These are phyloP conservation scores for Fusarium mexicanum DNA, from an alignment of 2,329 filamentous ascomycete genomes.

Conservation along the genomic window DNA sequence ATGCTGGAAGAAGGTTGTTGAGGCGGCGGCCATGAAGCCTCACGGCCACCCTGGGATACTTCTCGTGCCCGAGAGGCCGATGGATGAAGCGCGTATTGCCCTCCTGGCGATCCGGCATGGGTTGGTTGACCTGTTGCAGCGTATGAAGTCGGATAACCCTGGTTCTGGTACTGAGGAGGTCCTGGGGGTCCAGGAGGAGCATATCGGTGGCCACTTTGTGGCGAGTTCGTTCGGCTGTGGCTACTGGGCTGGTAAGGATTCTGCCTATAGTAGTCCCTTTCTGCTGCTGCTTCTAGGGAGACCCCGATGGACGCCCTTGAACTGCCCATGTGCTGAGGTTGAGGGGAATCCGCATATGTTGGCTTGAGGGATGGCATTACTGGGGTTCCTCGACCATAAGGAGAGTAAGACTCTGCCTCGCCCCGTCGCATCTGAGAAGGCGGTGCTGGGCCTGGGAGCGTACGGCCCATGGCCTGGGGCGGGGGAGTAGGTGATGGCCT, in stretches of 20 bases:
- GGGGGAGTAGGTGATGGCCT: slow-evolving; percentile 62
- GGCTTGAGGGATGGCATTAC: slow-evolving; percentile 67
- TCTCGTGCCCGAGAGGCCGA: slow-evolving; percentile 57
- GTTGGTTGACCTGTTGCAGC: slow-evolving; percentile 48
- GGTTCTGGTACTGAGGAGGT: slow-evolving; percentile 55
- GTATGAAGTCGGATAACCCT: slow-evolving; percentile 57
- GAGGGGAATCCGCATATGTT: slow-evolving; percentile 60
- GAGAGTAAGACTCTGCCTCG: slow-evolving; percentile 60
- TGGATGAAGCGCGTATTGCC: slow-evolving; percentile 64
- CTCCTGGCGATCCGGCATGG: slow-evolving; percentile 62
- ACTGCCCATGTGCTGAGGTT: slow-evolving; percentile 57
- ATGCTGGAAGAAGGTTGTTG: slow-evolving; percentile 35
- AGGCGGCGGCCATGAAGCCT: slow-evolving; percentile 48
- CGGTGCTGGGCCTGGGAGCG: slow-evolving; percentile 52
- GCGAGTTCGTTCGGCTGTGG: slow-evolving; percentile 55
- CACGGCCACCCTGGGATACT: slow-evolving; percentile 49
- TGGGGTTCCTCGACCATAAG: slow-evolving; percentile 55
- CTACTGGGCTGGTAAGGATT: slow-evolving; percentile 50
- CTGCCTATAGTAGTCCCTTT: slow-evolving; percentile 61
- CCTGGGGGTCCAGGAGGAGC: slow-evolving; percentile 52
- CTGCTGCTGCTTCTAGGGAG: slow-evolving; percentile 48
- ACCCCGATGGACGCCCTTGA: slow-evolving; percentile 57
- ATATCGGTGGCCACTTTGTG: slow-evolving; percentile 59
- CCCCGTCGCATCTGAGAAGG: slow-evolving; percentile 56
- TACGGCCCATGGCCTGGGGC: slow-evolving; percentile 56